A percentile compares a stretch with the other conserved stretches of the same genome.
Conservation (phyloP, 2,329 filamentous ascomycete genomes). For the Aulographum hederae region DNA sequence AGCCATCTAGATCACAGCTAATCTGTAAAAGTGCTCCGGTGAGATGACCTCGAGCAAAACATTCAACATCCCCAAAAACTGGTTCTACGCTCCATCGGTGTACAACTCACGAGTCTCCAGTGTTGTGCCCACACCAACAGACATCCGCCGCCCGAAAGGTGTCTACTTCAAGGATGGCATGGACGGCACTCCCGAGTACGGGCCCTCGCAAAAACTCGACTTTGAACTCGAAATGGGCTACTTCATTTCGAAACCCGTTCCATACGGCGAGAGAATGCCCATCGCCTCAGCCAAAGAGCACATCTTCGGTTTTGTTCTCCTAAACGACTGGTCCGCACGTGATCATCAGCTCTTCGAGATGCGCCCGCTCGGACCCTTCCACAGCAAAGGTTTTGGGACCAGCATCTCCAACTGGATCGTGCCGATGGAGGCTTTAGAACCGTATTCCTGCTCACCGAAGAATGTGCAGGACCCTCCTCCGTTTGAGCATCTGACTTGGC, state of each 20-base stretch:
- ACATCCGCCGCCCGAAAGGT: slow-evolving; percentile 30
- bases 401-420: slow-evolving; percentile 68
- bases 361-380: slow-evolving; percentile 65
- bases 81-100: background rate
- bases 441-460: slow-evolving; percentile 16
- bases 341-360: slow-evolving; percentile 59
- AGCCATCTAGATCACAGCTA: slow-evolving; percentile 22
- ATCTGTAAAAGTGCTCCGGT: slow-evolving; percentile 7
- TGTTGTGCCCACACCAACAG: slow-evolving; percentile 30
- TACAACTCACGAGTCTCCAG: slow-evolving; percentile 38
- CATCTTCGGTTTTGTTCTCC: slow-evolving; percentile 42
- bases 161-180: slow-evolving; percentile 11
- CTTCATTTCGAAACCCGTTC: slow-evolving; percentile 23
- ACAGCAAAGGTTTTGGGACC: slow-evolving; percentile 66
- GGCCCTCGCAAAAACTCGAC: slow-evolving; percentile 22
- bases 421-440: slow-evolving; percentile 55
- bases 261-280: slow-evolving; percentile 18
- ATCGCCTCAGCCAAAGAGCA: slow-evolving; percentile 31
- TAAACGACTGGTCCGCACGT: slow-evolving; percentile 38
- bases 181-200: slow-evolving; percentile 20
- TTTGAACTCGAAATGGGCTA: slow-evolving; percentile 32
- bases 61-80: background rate
- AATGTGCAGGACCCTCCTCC: background rate
- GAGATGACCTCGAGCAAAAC: background rate
- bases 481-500: slow-evolving; percentile 28